Evolutionary conservation across 1,284 basidiomycete genomes (phyloP), one percentile per base, ranked within the genome.

Genomic region (Trichosporon sp.): DNA sequence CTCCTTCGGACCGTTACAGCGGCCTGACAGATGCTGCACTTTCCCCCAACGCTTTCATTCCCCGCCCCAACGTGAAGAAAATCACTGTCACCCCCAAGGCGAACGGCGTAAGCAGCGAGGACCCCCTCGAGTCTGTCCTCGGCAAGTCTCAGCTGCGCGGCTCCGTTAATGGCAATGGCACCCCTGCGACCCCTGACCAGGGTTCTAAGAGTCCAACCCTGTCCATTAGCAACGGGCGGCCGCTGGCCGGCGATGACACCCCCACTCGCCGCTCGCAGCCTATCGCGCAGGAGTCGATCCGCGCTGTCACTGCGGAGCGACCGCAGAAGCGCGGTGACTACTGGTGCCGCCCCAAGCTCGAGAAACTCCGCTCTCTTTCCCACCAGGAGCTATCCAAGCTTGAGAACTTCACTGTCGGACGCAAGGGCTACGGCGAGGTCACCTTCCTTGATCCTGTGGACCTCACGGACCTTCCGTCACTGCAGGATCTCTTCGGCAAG

Each of bases 401-500:
- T 1, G 78, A 82, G 63, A 89, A 90, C 78, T 91, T 99, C 76
- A 87, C 91, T 32, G 94, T 97, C 54, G 94, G 95, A 8, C 91
- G 97, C 40, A 89, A 91, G 70, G 95, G 95, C 61, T 97, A 91
- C 77, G 96, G 97, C 65, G 88, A 94, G 82, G 91, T 99, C 76
- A 88, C 90, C 59, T 99, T 98, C 88, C 86, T 94, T 63, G 91
- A 94, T 72, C 90, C 93, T 0, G 96, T 99, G 70, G 95, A 99
- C 81, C 88, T 99, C 70, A 98, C 95, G 19, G 90, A 91, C 26
- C 86, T 98, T 66, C 86, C 90, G 19, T 91, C 91, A 77, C 88
- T 99, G 61, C 88, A 90, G 31, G 90, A 91, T 69, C 88, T 99
- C 38, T 87, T 94, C 4, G 97, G 96, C n/a, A 89, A 91, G 70